Conservation (phyloP, 768 basidiomycete species). For the Ramaria sp. region DNA sequence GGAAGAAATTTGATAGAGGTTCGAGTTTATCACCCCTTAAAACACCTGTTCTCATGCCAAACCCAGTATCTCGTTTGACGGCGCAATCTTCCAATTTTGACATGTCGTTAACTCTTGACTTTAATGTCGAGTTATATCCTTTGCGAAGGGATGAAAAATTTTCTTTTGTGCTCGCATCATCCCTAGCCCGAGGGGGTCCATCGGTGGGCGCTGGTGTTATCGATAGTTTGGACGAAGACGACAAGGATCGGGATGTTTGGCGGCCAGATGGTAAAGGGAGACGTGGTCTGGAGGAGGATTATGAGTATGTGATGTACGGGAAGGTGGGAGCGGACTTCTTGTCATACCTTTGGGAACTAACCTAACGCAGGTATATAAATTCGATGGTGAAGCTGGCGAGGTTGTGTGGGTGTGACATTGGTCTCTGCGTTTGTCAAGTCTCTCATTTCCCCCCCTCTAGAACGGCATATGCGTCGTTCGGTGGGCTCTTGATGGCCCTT, state of each 20-base stretch:
- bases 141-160: constrained; percentile 58
- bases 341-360: background rate
- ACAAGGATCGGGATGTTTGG: constrained; percentile 75
- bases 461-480: constrained; percentile 93
- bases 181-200: constrained; percentile 46
- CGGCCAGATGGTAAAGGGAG: constrained; percentile 74
- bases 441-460: constrained; percentile 28
- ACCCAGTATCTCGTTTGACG: constrained; percentile 81
- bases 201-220: constrained; percentile 29
- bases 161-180: constrained; percentile 78
- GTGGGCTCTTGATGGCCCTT: constrained; percentile 88
- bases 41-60: constrained; percentile 9
- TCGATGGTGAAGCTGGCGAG: constrained; percentile 76
- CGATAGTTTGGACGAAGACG: constrained; percentile 44
- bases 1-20: constrained; percentile 98
- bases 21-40: constrained; percentile 15
- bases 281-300: constrained; percentile 84
- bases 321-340: constrained; percentile 44
- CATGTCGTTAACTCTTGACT: constrained; percentile 90
- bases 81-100: constrained; percentile 85
- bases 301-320: constrained; percentile 99
- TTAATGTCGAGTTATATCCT: constrained; percentile 86
- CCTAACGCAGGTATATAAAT: constrained; percentile 82
- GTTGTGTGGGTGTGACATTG: constrained; percentile 52
- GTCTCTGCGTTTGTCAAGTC: constrained; percentile 4